phyloP scores from a whole-genome alignment of 306 rosid species.

The Quercus dentata region DNA sequence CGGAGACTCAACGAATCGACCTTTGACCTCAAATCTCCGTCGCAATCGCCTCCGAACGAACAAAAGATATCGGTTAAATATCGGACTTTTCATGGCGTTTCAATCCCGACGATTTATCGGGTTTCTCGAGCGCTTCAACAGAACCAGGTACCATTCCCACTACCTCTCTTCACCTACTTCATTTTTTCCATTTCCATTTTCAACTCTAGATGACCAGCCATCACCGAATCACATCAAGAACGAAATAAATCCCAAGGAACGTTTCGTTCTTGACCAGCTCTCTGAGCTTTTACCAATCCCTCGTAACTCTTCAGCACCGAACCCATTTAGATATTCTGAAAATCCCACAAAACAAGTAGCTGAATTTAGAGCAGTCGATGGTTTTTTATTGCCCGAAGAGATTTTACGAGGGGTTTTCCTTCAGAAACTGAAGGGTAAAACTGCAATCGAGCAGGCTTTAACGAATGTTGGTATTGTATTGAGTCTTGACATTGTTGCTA shows the following conservation, averaged over 20 bases:
- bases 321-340: not conserved
- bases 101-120: not conserved
- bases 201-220: slow-evolving; percentile 21
- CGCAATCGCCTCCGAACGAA: slow-evolving; percentile 26
- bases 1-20: slow-evolving; percentile 3
- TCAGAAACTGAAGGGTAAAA: slow-evolving; percentile 64
- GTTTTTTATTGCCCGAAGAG: slow-evolving; percentile 60
- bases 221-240: not conserved
- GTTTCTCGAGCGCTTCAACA: not conserved
- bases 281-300: slow-evolving; percentile 39
- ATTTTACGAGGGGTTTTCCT: slow-evolving; percentile 79
- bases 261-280: slow-evolving; percentile 48
- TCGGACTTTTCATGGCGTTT: slow-evolving; percentile 35
- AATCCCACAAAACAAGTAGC: not conserved
- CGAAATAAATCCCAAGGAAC: slow-evolving; percentile 18
- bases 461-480: slow-evolving; percentile 40
- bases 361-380: slow-evolving; percentile 42
- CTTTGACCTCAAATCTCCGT: slow-evolving; percentile 7
- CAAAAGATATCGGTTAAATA: slow-evolving; percentile 56
- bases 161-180: slow-evolving; percentile 7
- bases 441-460: slow-evolving; percentile 62
- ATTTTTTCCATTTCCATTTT: slow-evolving; percentile 26
- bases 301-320: not conserved
- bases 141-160: slow-evolving; percentile 12
- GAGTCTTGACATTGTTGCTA: slow-evolving; percentile 40